Base-by-base conservation (phyloP, 1,284 basidiomycete genomes). In the Papiliotrema fonsecae region DNA sequence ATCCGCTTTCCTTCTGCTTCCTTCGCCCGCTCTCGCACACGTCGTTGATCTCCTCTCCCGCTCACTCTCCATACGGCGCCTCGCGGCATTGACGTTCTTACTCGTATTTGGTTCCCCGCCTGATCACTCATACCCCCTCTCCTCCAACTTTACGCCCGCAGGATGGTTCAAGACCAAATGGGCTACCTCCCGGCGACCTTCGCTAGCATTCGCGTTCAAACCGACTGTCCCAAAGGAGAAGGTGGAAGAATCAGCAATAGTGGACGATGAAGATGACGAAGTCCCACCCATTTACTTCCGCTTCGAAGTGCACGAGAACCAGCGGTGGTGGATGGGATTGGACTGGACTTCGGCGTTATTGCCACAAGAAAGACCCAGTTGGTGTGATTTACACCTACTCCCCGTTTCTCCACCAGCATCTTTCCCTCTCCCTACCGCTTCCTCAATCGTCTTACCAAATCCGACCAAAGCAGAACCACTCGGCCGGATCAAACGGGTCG, bases 281-380 rank as follows among this genome's bases (percentile, higher is more conserved):
- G 58, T 46, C 14, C 47, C 53, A 54, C 67, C 67, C 1, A 45
- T 88, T 22, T 85, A 87, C 39, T 92, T 92, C 75, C 77, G 87
- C 35, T 92, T 92, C 67, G 88, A 86, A 31, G 75, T 96, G 26
- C 86, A 88, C 66, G 92, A 97, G 72, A 97, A 96, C 70, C 92
- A 97, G 75, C 81, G 92, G 4, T 97, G 92, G 93, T 78, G 77
- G 77, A 75, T 79, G 65, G 78, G 76, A 2, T 60, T 79, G 14
- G 78, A 97, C 73, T 97, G 89, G 88, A 94, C 92, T 0, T 86
- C 88, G 2, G 90, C 92, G 0, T 79, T 97, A 6, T 79, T 97
- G 4, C 92, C 92, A 0, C 82, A 83, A 35, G 92, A 97, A 68
- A 82, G 92, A 1, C 88, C 92, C 0, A 86, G 87, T 3, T 97